Evolutionary conservation across 1,139 yeast genomes (phyloP).

Genomic region (Geotrichum armillariae): DNA sequence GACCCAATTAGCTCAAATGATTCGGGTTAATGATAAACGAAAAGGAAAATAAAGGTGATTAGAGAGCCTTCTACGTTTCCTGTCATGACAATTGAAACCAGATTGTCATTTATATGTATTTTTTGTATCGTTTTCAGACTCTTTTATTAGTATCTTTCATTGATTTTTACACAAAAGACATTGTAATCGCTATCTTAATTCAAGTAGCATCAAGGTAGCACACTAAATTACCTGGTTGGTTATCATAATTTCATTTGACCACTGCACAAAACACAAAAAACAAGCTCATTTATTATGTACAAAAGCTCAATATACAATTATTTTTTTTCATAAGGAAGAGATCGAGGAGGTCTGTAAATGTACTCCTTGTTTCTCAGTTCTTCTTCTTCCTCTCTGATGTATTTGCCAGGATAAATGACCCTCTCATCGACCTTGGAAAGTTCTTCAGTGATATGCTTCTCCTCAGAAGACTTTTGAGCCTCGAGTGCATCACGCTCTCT

Average conservation of each 20-base stretch:
- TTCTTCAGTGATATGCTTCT: conserved; percentile 48
- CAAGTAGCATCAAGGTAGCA: too few species aligned
- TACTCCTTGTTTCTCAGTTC: conserved; percentile 61
- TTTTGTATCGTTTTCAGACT: background rate
- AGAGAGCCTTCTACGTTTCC: too few species aligned
- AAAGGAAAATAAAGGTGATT: conserved; percentile 24
- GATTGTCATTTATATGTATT: background rate
- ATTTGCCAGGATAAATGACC: conserved; percentile 76
- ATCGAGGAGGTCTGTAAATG: conserved; percentile 59
- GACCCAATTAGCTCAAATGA: conserved; percentile 63
- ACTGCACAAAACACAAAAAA: too few species aligned
- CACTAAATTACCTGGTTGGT: too few species aligned
- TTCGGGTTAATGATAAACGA: conserved; percentile 50
- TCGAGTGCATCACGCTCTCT: conserved; percentile 35
- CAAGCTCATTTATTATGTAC: conserved; percentile 12
- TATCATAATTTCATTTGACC: too few species aligned
- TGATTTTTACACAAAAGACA: too few species aligned
- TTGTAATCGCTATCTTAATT: too few species aligned
- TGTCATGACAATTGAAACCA: too few species aligned
- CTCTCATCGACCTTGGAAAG: conserved; percentile 52
- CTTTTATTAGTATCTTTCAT: too few species aligned
- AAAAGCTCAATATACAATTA: conserved; percentile 19
- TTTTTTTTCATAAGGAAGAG: conserved; percentile 51
- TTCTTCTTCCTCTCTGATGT: conserved; percentile 51
- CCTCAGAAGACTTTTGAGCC: conserved; percentile 24